Percentiles rank a stretch among this genome's conserved stretches.
Conservation (phyloP, 2,329 filamentous ascomycete species). For the Teratosphaeria gauchensis region DNA sequence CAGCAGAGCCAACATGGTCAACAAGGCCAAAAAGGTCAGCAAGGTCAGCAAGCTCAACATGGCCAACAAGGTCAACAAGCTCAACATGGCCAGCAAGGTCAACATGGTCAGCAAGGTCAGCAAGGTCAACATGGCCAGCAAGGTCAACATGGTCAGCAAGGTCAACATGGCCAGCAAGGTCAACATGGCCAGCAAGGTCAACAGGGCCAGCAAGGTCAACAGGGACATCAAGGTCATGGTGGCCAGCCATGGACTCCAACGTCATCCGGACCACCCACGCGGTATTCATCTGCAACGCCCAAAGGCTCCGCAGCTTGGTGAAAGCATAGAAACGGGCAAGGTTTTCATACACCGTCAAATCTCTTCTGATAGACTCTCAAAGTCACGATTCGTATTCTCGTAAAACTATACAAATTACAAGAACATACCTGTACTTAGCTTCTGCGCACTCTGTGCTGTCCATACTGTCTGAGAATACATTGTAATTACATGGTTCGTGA, state of each 20-base stretch:
- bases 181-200: too few species aligned
- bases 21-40: too few species aligned
- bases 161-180: too few species aligned
- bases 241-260: too few species aligned
- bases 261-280: too few species aligned
- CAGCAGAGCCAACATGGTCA: neutral
- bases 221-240: too few species aligned
- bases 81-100: neutral
- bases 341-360: neutral
- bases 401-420: neutral
- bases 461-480: too few species aligned
- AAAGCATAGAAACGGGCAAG: neutral
- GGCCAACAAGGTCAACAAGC: neutral
- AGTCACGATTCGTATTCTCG: neutral
- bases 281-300: too few species aligned
- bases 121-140: neutral
- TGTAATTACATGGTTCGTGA: too few species aligned
- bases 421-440: neutral
- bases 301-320: neutral
- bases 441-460: neutral
- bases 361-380: neutral
- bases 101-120: neutral
- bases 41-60: neutral
- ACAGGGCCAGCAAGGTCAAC: too few species aligned
- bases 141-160: too few species aligned